A percentile compares a stretch with the other conserved stretches of the same genome.
These are phyloP conservation scores for Ottelia alismoides DNA, from an alignment of 106 monocot genomes.

Conservation along the genomic window DNA sequence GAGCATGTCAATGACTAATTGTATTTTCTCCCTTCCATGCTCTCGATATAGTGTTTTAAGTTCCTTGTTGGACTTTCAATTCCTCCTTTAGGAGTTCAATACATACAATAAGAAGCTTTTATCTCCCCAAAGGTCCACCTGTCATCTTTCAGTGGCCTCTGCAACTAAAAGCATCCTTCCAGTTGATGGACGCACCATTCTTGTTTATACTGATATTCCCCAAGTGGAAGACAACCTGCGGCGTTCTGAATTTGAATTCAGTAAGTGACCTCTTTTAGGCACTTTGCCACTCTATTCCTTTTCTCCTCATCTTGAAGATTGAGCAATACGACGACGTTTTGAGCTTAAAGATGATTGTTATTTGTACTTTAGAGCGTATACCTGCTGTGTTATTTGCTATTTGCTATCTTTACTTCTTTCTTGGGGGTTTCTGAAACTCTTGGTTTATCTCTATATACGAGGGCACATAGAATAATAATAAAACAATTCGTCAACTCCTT, in stretches of 20 bases:
- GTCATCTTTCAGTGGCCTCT: slow-evolving; percentile 6
- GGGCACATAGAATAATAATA: too few species aligned
- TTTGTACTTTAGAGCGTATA: too few species aligned
- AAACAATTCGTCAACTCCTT: too few species aligned
- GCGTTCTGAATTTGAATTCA: slow-evolving; percentile 71
- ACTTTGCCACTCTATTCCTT: not conserved
- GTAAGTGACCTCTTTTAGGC: slow-evolving; percentile 36
- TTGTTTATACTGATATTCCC: slow-evolving; percentile 81
- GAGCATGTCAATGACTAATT: not conserved
- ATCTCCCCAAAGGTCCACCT: slow-evolving; percentile 13
- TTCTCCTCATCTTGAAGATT: too few species aligned
- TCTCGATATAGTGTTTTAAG: too few species aligned
- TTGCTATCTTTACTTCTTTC: too few species aligned
- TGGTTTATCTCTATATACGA: too few species aligned
- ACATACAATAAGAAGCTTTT: slow-evolving; percentile 32
- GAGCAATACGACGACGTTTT: too few species aligned
- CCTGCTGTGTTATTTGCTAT: too few species aligned
- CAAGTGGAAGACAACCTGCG: slow-evolving; percentile 80
- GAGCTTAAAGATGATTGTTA: too few species aligned
- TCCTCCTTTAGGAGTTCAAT: slow-evolving; percentile 52
- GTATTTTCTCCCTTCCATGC: not conserved
- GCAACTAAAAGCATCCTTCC: slow-evolving; percentile 38
- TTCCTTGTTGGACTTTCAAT: too few species aligned
- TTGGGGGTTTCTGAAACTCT: too few species aligned
- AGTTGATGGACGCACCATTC: slow-evolving; percentile 33